A percentile compares a stretch with the other conserved stretches of the same genome.
Conservation (phyloP, 140 eudicot genomes). For the Stevia rebaudiana region DNA sequence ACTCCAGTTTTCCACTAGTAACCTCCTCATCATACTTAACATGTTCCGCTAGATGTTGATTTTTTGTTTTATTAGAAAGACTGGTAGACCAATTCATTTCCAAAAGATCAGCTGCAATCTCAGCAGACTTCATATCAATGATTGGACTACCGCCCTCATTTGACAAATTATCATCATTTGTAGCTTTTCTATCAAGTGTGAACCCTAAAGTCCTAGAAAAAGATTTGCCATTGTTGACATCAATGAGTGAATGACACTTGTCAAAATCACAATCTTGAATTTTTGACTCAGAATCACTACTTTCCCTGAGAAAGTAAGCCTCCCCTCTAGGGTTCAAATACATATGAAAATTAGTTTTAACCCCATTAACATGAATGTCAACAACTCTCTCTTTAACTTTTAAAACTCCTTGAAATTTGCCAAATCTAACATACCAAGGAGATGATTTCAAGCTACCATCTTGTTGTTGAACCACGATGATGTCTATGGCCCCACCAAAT, state of each 20-base stretch:
- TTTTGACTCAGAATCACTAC: constrained; percentile 35
- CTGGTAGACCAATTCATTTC: constrained; percentile 76
- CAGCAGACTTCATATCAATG: constrained; percentile 49
- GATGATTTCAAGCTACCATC: constrained; percentile 89
- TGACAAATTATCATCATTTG: constrained; percentile 15
- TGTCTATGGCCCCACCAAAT: constrained; percentile 89
- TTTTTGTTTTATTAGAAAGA: constrained; percentile 25
- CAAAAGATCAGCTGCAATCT: constrained; percentile 89
- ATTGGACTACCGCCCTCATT: constrained; percentile 22
- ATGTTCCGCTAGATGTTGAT: constrained; percentile 20
- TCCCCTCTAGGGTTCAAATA: constrained; percentile 66
- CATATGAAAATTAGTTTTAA: constrained; percentile 65
- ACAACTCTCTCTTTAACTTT: constrained; percentile 69
- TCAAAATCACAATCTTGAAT: constrained; percentile 36
- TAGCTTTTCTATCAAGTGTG: constrained; percentile 46
- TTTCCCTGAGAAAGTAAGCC: constrained; percentile 67
- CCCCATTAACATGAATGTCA: constrained; percentile 66
- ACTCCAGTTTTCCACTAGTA: constrained; percentile 19
- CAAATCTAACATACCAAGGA: constrained; percentile 94
- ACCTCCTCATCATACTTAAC: constrained; percentile 16
- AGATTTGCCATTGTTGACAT: constrained; percentile 26
- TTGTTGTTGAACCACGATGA: constrained; percentile 79
- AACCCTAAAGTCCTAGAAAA: constrained; percentile 53
- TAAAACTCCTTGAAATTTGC: constrained; percentile 89
- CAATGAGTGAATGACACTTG: constrained; percentile 29